phyloP scores from a whole-genome alignment of 768 basidiomycete genomes.

The Pisolithus orientalis region DNA sequence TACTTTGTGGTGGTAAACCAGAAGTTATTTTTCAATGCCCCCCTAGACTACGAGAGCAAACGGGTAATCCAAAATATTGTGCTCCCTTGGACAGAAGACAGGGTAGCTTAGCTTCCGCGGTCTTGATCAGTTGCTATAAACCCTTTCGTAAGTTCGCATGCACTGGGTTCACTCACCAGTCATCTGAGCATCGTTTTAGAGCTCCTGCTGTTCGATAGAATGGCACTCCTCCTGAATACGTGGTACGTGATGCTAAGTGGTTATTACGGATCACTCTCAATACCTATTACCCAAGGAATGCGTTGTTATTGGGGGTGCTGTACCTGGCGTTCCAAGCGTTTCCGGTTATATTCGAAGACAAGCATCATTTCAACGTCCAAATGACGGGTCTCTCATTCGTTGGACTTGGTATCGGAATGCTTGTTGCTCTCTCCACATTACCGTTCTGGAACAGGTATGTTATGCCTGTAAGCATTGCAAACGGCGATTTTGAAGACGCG shows the following conservation, averaged over 20 bases:
- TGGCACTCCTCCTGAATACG: conserved; percentile 65
- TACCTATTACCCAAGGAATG: conserved; percentile 24
- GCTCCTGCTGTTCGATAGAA: conserved; percentile 59
- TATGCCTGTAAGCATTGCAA: not conserved
- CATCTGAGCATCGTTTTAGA: conserved; percentile 30
- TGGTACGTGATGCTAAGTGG: conserved; percentile 41
- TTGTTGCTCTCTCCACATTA: conserved; percentile 31
- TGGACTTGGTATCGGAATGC: conserved; percentile 45
- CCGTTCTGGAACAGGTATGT: conserved; percentile 40
- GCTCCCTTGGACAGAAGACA: conserved; percentile 54
- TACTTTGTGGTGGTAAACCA: not conserved
- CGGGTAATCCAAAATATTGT: conserved; percentile 48
- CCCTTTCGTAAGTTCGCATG: conserved; percentile 57
- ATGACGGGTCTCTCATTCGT: conserved; percentile 43
- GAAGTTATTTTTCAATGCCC: not conserved
- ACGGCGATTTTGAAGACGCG: not conserved
- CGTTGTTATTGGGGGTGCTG: conserved; percentile 37
- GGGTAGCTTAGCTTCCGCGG: conserved; percentile 37
- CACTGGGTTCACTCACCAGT: not conserved
- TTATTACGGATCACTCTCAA: not conserved
- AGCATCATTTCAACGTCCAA: conserved; percentile 51
- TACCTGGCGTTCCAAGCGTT: conserved; percentile 53
- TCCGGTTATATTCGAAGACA: conserved; percentile 42
- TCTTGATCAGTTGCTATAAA: conserved; percentile 55
- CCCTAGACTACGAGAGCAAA: conserved; percentile 45